Conservation (phyloP, 371 early-diverging fungal genomes). For the Rhizopus microsporus region DNA sequence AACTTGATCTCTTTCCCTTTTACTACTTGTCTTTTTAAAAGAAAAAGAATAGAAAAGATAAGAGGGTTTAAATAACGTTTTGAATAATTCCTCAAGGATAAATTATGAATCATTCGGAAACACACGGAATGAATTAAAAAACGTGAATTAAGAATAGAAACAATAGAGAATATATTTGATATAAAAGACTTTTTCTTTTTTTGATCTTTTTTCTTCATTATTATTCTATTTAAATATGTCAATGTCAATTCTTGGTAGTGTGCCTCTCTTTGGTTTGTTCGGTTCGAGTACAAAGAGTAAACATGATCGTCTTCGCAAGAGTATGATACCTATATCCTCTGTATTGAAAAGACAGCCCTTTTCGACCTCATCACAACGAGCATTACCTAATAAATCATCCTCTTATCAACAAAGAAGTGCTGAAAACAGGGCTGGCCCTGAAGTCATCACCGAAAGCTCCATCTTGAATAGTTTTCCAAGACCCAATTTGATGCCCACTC, state of each 20-base stretch:
- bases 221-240: constrained; percentile 1
- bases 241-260: constrained; percentile 30
- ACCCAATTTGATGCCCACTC: constrained; percentile 50
- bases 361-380: constrained; percentile 18
- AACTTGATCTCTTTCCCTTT: no score
- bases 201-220: constrained; percentile 3
- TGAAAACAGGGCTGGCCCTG: constrained; percentile 15
- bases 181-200: constrained; percentile 5
- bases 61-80: not conserved
- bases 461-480: constrained; percentile 48
- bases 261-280: constrained; percentile 35
- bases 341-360: constrained; percentile 38
- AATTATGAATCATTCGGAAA: constrained; percentile 37
- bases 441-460: constrained; percentile 40
- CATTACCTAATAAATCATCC: constrained; percentile 18
- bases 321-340: constrained; percentile 38
- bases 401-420: constrained; percentile 13
- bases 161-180: not conserved
- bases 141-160: not conserved
- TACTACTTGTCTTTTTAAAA: no score
- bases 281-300: constrained; percentile 26
- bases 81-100: not conserved
- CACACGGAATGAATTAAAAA: constrained; percentile 21
- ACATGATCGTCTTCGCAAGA: constrained; percentile 39
- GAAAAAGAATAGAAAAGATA: no score